Evolutionary conservation across 768 basidiomycete species (phyloP).

Genomic region (Phanerodontia chrysosporium): DNA sequence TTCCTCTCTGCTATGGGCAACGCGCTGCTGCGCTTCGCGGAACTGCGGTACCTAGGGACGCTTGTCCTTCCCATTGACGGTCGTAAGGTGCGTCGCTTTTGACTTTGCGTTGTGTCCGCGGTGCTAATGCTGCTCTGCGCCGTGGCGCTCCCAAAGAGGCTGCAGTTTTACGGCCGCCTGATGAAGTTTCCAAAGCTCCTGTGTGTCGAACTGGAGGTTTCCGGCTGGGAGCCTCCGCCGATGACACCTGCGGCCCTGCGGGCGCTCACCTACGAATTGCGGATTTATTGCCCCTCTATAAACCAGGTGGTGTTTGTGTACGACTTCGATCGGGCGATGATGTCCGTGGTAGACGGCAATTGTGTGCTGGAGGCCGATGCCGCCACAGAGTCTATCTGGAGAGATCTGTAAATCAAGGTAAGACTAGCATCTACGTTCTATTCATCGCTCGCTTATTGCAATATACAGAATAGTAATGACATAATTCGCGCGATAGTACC

Average conservation of each 20-base stretch:
- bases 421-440: not conserved
- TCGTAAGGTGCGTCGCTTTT: constrained; percentile 38
- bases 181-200: constrained; percentile 47
- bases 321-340: constrained; percentile 43
- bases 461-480: not conserved
- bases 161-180: constrained; percentile 57
- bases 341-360: constrained; percentile 15
- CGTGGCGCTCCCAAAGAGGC: constrained; percentile 36
- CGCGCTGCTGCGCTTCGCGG: constrained; percentile 26
- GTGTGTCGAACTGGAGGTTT: constrained; percentile 60
- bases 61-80: constrained; percentile 59
- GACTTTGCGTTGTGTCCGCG: not conserved
- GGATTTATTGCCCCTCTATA: constrained; percentile 54
- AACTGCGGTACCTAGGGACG: constrained; percentile 58
- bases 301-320: constrained; percentile 55
- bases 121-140: not conserved
- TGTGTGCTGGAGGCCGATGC: constrained; percentile 20
- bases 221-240: constrained; percentile 61
- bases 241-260: constrained; percentile 47
- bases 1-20: constrained; percentile 41
- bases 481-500: not conserved
- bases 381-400: constrained; percentile 20
- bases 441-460: not conserved
- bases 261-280: constrained; percentile 55
- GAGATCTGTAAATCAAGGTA: constrained; percentile 15